A percentile compares a stretch with the other conserved stretches of the same genome.
These are phyloP conservation scores for Sphaerulina populicola DNA, from an alignment of 2,329 filamentous ascomycete species.

Conservation along the genomic window DNA sequence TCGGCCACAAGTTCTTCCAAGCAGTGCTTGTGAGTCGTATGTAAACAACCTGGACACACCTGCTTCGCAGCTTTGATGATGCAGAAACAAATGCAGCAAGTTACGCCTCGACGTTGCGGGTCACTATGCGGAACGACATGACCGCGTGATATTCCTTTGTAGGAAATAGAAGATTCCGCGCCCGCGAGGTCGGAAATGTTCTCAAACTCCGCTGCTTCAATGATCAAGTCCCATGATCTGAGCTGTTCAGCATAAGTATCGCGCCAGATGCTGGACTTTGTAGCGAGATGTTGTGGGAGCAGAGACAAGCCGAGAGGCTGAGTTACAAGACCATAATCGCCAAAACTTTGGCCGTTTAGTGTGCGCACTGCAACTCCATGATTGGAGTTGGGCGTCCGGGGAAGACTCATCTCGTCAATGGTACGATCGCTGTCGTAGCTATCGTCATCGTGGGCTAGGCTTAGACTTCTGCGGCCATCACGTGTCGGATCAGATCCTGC, in stretches of 20 bases:
- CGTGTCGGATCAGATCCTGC: conserved; percentile 30
- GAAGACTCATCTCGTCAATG: conserved; percentile 32
- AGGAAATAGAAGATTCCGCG: neutral
- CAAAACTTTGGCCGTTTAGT: conserved; percentile 51
- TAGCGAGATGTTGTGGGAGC: conserved; percentile 43
- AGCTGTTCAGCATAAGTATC: conserved; percentile 51
- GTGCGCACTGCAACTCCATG: conserved; percentile 42
- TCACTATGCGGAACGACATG: conserved; percentile 1
- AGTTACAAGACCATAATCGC: conserved; percentile 36
- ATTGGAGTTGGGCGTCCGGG: conserved; percentile 30
- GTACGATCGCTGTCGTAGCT: conserved; percentile 31
- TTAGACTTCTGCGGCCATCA: conserved; percentile 30
- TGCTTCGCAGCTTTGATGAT: conserved; percentile 25
- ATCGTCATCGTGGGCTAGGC: conserved; percentile 23
- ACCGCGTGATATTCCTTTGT: neutral
- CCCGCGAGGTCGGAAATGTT: conserved; percentile 36
- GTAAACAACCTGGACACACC: conserved; percentile 28
- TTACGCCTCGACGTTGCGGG: conserved; percentile 10
- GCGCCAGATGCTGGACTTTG: conserved; percentile 47
- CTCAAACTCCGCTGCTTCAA: conserved; percentile 50
- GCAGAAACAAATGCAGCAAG: conserved; percentile 27
- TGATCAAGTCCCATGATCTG: conserved; percentile 50
- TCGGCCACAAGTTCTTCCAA: conserved; percentile 15
- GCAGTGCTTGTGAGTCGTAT: conserved; percentile 26
- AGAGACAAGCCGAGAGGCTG: conserved; percentile 38